Evolutionary conservation across 495 filamentous ascomycete genomes (phyloP), one percentile per base, ranked within the genome.

Genomic region (Penicillium arizonense): DNA sequence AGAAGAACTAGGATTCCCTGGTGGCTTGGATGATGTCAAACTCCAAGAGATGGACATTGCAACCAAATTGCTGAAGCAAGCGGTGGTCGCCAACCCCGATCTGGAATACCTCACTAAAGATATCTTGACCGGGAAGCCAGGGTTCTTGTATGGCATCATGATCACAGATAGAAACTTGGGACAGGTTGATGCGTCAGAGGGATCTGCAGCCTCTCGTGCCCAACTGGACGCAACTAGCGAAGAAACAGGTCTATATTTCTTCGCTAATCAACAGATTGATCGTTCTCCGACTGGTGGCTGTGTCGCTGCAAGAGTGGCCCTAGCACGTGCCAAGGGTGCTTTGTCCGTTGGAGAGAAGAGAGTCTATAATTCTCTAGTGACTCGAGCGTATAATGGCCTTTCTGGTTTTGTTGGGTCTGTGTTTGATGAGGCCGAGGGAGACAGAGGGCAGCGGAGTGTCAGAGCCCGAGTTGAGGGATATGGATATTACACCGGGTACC

Each of bases 211-310:
- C 52, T 6, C 62, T 51, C 45, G 46, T 30, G 45, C 49, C 23
- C 53, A 47, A 30, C 20, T 41, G 5, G 42, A 43, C 20, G 50
- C 43, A 11, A 28, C 41, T 13, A 45, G 55, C 5, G 35, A 34
- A 13, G 60, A 63, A 34, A 52, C 50, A 6, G 46, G 63, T 50
- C 54, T 69, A 62, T 50, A 63, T 52, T 5, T 61, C 59, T 67
- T 65, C 34, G 64, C 64, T 0, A 51, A 65, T 13, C 49, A 67
- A 12, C 53, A 62, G 21, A 63, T 67, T 40, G 64, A 67, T 16
- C 52, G 64, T 23, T 67, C 64, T n/a, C 64, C 64, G 0, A 68
- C 64, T 14, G 63, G 63, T 6, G 41, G 46, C 5, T 65, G 63
- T 46, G 63, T 65, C 4, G 51, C 57, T 16, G 62, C 62, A 6